Evolutionary conservation across 2,329 filamentous ascomycete species (phyloP).

Genomic region (Penicillium sp.): DNA sequence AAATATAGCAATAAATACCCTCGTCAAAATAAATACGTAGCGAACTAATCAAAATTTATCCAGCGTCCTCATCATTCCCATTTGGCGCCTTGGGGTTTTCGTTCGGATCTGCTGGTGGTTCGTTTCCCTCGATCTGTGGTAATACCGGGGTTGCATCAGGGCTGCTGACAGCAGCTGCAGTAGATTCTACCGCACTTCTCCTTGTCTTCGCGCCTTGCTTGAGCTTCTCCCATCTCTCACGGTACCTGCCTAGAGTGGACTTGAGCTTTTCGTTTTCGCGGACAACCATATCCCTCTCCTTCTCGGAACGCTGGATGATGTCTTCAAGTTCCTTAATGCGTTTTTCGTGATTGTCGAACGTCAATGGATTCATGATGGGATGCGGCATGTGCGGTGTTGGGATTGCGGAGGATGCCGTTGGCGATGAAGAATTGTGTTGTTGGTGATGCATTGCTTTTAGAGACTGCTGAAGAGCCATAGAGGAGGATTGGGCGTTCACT

Average conservation of each 20-base stretch:
- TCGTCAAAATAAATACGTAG: not conserved
- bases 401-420: slow-evolving; percentile 26
- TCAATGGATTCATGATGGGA: slow-evolving; percentile 19
- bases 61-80: slow-evolving; percentile 3
- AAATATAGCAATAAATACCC: not conserved
- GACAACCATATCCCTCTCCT: slow-evolving; percentile 61
- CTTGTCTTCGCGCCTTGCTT: slow-evolving; percentile 58
- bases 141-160: slow-evolving; percentile 6
- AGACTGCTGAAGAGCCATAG: slow-evolving; percentile 81
- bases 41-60: not conserved
- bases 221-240: slow-evolving; percentile 65
- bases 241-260: slow-evolving; percentile 53
- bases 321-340: slow-evolving; percentile 66
- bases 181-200: slow-evolving; percentile 17
- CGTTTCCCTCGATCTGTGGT: not conserved
- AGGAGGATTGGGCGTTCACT: slow-evolving; percentile 81
- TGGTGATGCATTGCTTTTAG: slow-evolving; percentile 51
- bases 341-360: slow-evolving; percentile 34
- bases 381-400: slow-evolving; percentile 12
- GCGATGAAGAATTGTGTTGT: slow-evolving; percentile 22
- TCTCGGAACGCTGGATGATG: slow-evolving; percentile 54
- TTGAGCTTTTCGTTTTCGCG: slow-evolving; percentile 59
- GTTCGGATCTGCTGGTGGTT: not conserved
- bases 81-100: not conserved
- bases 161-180: slow-evolving; percentile 6